Percentiles rank a stretch among this genome's conserved stretches.
Conservation (phyloP, 192 early-diverging fungal genomes). For the Kickxella alabastrina region DNA sequence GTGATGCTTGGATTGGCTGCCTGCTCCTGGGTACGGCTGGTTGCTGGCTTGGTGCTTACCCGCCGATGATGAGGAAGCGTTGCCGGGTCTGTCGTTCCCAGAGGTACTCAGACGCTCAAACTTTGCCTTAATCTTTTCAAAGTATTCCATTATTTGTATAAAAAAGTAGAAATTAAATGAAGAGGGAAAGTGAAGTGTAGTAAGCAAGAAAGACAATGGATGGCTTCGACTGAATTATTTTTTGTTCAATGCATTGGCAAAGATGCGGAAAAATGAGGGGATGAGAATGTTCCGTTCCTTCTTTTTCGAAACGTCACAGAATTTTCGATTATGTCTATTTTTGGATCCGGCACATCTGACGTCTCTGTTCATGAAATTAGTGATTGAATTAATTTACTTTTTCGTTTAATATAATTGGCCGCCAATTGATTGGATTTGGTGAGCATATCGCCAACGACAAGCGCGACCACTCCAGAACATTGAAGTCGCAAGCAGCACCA, state of each 20-base stretch:
- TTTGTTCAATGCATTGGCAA: background rate
- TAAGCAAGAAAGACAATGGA: background rate
- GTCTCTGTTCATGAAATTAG: no score
- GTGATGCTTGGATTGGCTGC: constrained; percentile 1
- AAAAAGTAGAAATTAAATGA: no score
- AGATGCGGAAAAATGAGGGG: background rate
- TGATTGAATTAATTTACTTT: no score
- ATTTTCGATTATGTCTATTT: no score
- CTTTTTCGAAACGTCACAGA: no score
- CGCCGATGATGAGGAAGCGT: background rate
- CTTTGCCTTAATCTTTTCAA: constrained; percentile 38
- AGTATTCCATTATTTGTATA: constrained; percentile 28
- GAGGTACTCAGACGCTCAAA: constrained; percentile 31
- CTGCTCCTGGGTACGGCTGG: background rate
- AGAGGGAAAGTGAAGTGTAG: background rate
- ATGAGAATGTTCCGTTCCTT: no score
- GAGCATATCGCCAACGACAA: no score
- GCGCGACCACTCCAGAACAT: no score
- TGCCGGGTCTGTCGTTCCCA: constrained; percentile 1
- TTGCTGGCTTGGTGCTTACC: background rate
- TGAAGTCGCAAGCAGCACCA: no score
- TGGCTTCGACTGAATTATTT: background rate
- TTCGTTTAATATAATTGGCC: no score
- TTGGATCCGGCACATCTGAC: no score
- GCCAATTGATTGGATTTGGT: no score